Conservation (phyloP, 1,284 basidiomycete species). For the Irpex sp. region DNA sequence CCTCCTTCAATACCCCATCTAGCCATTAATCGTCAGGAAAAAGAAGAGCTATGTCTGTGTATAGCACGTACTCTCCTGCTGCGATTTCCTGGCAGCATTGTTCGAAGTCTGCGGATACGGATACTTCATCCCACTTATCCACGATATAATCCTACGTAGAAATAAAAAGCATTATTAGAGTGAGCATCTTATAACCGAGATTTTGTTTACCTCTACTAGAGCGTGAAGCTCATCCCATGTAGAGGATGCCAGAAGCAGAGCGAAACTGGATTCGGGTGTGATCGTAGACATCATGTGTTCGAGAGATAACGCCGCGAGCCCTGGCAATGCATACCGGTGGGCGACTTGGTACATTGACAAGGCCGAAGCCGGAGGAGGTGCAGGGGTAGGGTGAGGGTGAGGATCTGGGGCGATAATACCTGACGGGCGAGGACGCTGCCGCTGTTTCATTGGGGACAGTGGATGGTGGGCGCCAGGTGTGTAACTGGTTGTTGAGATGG, state of each 20-base stretch:
- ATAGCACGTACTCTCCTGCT: slow-evolving; percentile 56
- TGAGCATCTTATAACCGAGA: not conserved
- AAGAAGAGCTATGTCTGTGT: not conserved
- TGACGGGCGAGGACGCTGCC: slow-evolving; percentile 24
- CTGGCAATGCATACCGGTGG: slow-evolving; percentile 71
- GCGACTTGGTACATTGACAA: slow-evolving; percentile 78
- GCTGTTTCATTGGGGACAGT: slow-evolving; percentile 40
- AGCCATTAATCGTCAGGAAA: not conserved
- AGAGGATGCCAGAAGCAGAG: slow-evolving; percentile 61
- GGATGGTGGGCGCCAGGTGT: slow-evolving; percentile 37
- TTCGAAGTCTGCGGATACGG: slow-evolving; percentile 57
- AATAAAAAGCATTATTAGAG: not conserved
- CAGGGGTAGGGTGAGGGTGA: slow-evolving; percentile 65
- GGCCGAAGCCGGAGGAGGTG: slow-evolving; percentile 63
- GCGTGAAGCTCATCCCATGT: slow-evolving; percentile 60
- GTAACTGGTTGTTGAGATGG: slow-evolving; percentile 27
- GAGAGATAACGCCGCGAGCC: slow-evolving; percentile 60
- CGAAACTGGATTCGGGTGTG: slow-evolving; percentile 66
- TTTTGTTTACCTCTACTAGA: slow-evolving; percentile 47
- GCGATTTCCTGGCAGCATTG: slow-evolving; percentile 64
- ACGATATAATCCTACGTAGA: slow-evolving; percentile 53
- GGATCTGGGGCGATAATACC: slow-evolving; percentile 48
- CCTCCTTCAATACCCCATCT: slow-evolving; percentile 69
- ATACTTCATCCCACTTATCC: slow-evolving; percentile 66
- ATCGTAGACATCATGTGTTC: slow-evolving; percentile 74